Percentiles rank a stretch among this genome's conserved stretches.
phyloP scores from a whole-genome alignment of 495 filamentous ascomycete species.

The Talaromyces nanjingensis region DNA sequence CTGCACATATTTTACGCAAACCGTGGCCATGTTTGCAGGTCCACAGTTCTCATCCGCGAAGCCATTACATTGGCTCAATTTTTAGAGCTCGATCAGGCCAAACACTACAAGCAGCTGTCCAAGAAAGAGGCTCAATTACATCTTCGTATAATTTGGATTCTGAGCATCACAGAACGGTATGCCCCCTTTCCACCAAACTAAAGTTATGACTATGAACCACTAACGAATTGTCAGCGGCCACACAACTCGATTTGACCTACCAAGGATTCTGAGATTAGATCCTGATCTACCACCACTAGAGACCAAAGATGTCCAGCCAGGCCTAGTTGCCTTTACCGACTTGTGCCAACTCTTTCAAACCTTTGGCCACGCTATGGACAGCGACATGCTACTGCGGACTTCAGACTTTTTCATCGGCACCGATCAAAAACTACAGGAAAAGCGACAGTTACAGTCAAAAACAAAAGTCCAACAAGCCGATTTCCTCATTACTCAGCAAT shows the following conservation, averaged over 20 bases:
- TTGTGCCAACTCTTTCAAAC: slow-evolving; percentile 7
- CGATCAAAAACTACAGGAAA: neutral
- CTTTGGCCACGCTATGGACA: slow-evolving; percentile 8
- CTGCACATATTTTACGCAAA: slow-evolving; percentile 42
- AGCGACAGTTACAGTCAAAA: slow-evolving; percentile 6
- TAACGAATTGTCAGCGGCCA: slow-evolving; percentile 4
- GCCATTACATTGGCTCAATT: slow-evolving; percentile 9
- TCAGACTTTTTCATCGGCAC: slow-evolving; percentile 1
- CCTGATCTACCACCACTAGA: slow-evolving; percentile 6
- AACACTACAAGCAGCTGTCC: slow-evolving; percentile 5
- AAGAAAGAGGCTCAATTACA: slow-evolving; percentile 6
- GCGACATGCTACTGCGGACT: neutral
- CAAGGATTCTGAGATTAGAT: slow-evolving; percentile 3
- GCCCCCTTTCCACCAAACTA: neutral
- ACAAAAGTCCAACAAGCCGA: slow-evolving; percentile 32
- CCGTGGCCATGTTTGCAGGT: slow-evolving; percentile 12
- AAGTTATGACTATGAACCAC: neutral
- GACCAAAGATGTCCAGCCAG: slow-evolving; percentile 5
- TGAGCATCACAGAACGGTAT: slow-evolving; percentile 9
- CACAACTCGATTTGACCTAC: slow-evolving; percentile 8
- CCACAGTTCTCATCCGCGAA: slow-evolving; percentile 7
- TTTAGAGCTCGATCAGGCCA: slow-evolving; percentile 4
- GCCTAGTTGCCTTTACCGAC: slow-evolving; percentile 8
- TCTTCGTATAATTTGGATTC: slow-evolving; percentile 10
- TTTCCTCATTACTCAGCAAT: slow-evolving; percentile 38